Base-by-base conservation (phyloP, 768 basidiomycete species). In the Panellus pusillus region DNA sequence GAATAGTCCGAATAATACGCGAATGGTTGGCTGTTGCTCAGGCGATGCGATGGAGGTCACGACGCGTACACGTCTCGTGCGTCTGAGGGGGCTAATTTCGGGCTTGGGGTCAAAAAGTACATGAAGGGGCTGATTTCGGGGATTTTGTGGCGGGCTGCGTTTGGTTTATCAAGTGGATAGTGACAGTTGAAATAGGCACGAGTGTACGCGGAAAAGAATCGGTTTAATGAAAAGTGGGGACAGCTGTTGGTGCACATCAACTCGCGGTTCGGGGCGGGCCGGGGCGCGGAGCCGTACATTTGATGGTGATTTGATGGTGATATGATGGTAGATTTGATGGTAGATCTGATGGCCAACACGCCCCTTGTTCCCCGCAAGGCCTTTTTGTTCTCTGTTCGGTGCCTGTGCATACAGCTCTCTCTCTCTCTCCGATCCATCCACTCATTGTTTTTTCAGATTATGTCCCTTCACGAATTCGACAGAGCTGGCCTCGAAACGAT, bases 401-500 rank as follows among this genome's bases (percentile, higher is more conserved):
- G 39, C 46, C 43, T 51, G 35, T 55, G 28, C 47, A 19, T 50
- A 48, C 32, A 51, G 35, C 27, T 6, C 35, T 39, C 35, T 40
- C 48, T 15, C 32, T 42, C 43, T 19, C 31, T 31, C 18, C 32
- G n/a, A 11, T 12, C 12, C n/a, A n/a, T 9, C 50, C 41, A 15
- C 45, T 51, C 50, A 43, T 48, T 57, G 27, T 44, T 44, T 35
- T 47, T 44, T 7, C 35, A 50, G 38, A 40, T 58, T 55, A 71
- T 72, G 70, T 67, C 70, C 53, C 68, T 68, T 55, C 67, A 74
- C 49, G 70, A 72, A 50, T 58, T 65, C 38, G 69, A 72, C 54
- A 74, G 74, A 67, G 74, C 73, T 70, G 74, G 74, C 29, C 73
- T 75, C 50, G 73, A 75, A 66, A 54, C 63, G 47, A 64, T 71